Conservation (phyloP, 164 flowering plant genomes). For the Hamamelis virginiana region DNA sequence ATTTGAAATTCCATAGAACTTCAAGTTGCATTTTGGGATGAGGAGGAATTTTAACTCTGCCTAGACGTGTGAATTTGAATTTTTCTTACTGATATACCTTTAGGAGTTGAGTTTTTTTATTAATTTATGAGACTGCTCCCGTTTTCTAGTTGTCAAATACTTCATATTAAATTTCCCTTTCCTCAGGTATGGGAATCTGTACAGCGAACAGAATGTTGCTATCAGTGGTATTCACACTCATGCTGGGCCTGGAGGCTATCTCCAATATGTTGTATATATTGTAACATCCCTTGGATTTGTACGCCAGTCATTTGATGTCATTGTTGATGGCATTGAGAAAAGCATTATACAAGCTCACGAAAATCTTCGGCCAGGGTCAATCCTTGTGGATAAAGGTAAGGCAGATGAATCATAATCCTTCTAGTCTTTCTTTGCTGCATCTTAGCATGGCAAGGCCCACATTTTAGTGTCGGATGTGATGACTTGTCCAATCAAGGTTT, state of each 20-base stretch:
- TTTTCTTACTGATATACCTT: too few species aligned
- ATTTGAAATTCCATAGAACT: too few species aligned
- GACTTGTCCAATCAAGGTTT: background rate
- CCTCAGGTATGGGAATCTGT: slow-evolving; percentile 79
- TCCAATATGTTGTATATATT: slow-evolving; percentile 88
- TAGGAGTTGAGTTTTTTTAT: too few species aligned
- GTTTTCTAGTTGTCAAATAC: too few species aligned
- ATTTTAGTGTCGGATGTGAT: background rate
- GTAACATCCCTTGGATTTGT: slow-evolving; percentile 97
- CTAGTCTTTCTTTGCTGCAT: background rate
- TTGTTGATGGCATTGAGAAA: slow-evolving; percentile 95
- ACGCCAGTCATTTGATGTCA: slow-evolving; percentile 93
- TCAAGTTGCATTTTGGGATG: too few species aligned
- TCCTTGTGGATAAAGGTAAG: slow-evolving; percentile 82
- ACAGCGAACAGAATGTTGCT: slow-evolving; percentile 88
- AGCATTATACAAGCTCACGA: slow-evolving; percentile 90
- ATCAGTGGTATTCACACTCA: slow-evolving; percentile 98
- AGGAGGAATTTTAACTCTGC: too few species aligned
- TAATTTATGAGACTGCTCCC: too few species aligned
- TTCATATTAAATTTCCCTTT: background rate
- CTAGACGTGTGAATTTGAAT: too few species aligned
- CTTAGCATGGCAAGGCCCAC: background rate
- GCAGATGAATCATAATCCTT: background rate
- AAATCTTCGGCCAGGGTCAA: slow-evolving; percentile 86
- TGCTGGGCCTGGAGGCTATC: slow-evolving; percentile 99